These are phyloP conservation scores for Tetradesmus obliquus DNA, from an alignment of 139 green algal genomes.

Conservation along the genomic window DNA sequence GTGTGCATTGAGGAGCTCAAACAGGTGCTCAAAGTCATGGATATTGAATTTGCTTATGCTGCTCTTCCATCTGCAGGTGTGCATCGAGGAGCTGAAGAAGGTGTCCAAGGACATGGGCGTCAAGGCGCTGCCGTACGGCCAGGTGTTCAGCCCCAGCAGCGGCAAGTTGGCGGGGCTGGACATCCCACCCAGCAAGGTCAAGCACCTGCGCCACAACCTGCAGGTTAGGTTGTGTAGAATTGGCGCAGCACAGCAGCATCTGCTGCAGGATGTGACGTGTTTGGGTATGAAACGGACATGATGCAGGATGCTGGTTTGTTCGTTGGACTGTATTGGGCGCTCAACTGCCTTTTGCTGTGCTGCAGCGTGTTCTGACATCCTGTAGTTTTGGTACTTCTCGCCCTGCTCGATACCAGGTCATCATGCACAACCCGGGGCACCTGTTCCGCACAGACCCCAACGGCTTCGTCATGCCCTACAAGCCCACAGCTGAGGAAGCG, in stretches of 20 bases:
- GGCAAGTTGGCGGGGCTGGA: conserved; percentile 54
- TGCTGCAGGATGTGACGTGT: too few relatives aligned
- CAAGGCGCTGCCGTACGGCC: conserved; percentile 53
- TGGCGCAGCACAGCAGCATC: too few relatives aligned
- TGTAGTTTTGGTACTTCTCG: neutral
- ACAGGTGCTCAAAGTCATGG: neutral
- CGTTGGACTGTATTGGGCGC: too few relatives aligned
- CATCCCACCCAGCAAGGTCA: conserved; percentile 57
- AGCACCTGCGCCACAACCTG: conserved; percentile 45
- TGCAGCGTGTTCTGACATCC: neutral
- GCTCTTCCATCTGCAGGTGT: conserved; percentile 46
- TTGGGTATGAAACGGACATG: too few relatives aligned
- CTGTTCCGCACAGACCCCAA: conserved; percentile 59
- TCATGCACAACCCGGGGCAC: conserved; percentile 49
- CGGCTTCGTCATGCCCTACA: conserved; percentile 50
- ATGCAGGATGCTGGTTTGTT: too few relatives aligned
- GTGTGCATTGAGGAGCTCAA: neutral
- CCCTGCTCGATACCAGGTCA: conserved; percentile 43
- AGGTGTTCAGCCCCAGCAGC: conserved; percentile 49
- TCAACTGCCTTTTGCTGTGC: too few relatives aligned
- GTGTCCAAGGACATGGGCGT: conserved; percentile 54
- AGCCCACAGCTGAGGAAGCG: neutral
- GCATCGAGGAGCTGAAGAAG: conserved; percentile 63
- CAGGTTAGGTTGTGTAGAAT: neutral
- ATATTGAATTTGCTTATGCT: neutral